Conservation (phyloP, 805 yeast genomes). For the Suhomyces vadensis region DNA sequence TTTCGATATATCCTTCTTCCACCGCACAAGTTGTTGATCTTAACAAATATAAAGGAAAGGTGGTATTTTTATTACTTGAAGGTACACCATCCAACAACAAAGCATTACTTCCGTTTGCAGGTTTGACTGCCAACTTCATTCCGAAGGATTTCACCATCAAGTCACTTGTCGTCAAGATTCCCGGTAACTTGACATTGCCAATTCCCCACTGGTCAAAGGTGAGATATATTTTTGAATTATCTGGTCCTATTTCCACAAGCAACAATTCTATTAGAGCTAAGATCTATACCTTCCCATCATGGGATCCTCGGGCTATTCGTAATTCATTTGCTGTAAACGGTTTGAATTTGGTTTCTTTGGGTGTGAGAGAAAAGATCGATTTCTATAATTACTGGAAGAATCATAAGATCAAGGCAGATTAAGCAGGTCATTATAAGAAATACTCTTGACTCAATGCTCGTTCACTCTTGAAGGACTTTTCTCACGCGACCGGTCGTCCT, state of each 20-base stretch:
- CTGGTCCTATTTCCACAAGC: conserved; percentile 21
- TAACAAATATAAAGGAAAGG: conserved; percentile 35
- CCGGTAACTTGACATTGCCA: conserved; percentile 38
- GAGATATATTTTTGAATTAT: conserved; percentile 24
- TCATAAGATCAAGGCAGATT: conserved; percentile 3
- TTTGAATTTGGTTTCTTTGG: conserved; percentile 32
- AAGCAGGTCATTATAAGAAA: neutral
- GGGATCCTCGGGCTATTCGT: conserved; percentile 20
- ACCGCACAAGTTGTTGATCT: conserved; percentile 20
- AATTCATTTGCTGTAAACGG: conserved; percentile 34
- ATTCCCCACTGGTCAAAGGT: conserved; percentile 27
- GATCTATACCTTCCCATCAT: conserved; percentile 22
- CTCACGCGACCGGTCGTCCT: neutral
- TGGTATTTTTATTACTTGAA: conserved; percentile 65
- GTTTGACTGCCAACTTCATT: conserved; percentile 1
- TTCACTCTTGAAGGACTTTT: conserved; percentile 5
- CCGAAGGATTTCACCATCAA: conserved; percentile 22
- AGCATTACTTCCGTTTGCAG: conserved; percentile 61
- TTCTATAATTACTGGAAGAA: conserved; percentile 21
- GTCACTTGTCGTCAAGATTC: conserved; percentile 42
- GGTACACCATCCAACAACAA: conserved; percentile 87
- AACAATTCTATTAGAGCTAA: conserved; percentile 26
- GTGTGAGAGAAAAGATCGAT: conserved; percentile 28
- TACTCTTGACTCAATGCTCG: neutral
- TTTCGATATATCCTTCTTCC: conserved; percentile 12